phyloP scores from a whole-genome alignment of 75 land plant species.

The Pinus taeda region DNA sequence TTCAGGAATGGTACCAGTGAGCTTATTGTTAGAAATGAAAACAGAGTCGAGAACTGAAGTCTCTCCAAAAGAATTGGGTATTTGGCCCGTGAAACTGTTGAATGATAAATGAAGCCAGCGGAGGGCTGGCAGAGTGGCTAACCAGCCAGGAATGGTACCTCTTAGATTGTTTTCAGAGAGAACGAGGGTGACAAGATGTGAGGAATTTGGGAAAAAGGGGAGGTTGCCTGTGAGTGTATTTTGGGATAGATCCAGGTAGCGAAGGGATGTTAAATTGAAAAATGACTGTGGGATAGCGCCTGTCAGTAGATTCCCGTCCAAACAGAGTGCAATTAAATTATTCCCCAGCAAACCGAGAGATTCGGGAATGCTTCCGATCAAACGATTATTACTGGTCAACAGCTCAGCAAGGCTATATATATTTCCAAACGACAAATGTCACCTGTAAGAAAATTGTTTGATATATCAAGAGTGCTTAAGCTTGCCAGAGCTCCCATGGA shows the following conservation, averaged over 20 bases:
- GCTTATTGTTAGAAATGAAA: constrained; percentile 15
- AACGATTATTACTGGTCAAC: background rate
- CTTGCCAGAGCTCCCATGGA: background rate
- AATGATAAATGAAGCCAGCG: background rate
- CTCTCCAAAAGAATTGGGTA: background rate
- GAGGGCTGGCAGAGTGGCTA: constrained; percentile 8
- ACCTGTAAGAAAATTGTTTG: constrained; percentile 24
- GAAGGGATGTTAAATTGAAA: constrained; percentile 15
- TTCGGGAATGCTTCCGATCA: background rate
- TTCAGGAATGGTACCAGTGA: constrained; percentile 14
- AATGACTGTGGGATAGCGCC: constrained; percentile 36
- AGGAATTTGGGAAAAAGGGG: constrained; percentile 21
- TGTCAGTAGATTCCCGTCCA: constrained; percentile 27
- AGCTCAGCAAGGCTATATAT: background rate
- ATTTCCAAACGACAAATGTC: constrained; percentile 1
- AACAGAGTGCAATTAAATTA: constrained; percentile 15
- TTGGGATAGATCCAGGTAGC: constrained; percentile 39
- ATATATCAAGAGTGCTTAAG: background rate
- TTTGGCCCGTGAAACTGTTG: constrained; percentile 12
- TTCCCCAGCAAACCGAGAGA: constrained; percentile 15
- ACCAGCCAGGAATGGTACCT: constrained; percentile 14
- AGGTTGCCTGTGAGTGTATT: constrained; percentile 31
- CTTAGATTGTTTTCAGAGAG: constrained; percentile 13
- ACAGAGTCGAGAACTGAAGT: background rate
- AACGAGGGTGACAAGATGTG: constrained; percentile 22